Evolutionary conservation across 805 yeast genomes (phyloP), one percentile per base, ranked within the genome.

Genomic region (Sugiyamaella valdiviana): DNA sequence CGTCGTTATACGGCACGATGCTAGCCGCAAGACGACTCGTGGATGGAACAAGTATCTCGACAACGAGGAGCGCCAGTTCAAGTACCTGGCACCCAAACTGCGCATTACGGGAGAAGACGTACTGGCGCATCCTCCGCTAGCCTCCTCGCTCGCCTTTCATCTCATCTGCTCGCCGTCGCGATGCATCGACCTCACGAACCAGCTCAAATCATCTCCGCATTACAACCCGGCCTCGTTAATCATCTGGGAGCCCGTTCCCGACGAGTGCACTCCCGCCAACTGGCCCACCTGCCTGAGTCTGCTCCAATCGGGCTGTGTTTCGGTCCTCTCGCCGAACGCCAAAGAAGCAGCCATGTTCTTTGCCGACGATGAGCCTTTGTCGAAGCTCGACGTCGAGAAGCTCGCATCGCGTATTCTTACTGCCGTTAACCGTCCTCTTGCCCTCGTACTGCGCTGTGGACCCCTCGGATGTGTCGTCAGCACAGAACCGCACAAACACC

Each of bases 211-310:
- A 42, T 58, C 16, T 60, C 50, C 37, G 57, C n/a, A 21, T 14
- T 42, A 39, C 36, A 24, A 19, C 6, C 16, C 50, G 12, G 17
- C 49, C 51, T 77, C 80, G n/a, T 56, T 70, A 2, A 71, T 79
- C 47, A 75, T 85, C 0, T 91, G 89, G 82, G 98, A 90, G 64
- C 96, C 97, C 0, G 76, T 85, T 6, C 97, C 97, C 1, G 85
- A 80, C 50, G 76, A 76, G 17, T 86, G 95, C 62, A 63, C 59
- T 0, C 75, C 79, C 1, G 81, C 73, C 29, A 72, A 78, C 49
- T 63, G 79, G 36, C 59, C 64, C 0, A 59, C 59, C 1, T 67
- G 76, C 45, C 42, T 63, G 0, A 50, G 57, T 2, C 69, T 76
- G 6, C 61, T 83, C 7, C 52, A 67, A 4, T 26, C 47, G 10